A percentile compares a stretch with the other conserved stretches of the same genome.
Conservation (phyloP, 495 filamentous ascomycete genomes). For the Trichoderma gamsii region DNA sequence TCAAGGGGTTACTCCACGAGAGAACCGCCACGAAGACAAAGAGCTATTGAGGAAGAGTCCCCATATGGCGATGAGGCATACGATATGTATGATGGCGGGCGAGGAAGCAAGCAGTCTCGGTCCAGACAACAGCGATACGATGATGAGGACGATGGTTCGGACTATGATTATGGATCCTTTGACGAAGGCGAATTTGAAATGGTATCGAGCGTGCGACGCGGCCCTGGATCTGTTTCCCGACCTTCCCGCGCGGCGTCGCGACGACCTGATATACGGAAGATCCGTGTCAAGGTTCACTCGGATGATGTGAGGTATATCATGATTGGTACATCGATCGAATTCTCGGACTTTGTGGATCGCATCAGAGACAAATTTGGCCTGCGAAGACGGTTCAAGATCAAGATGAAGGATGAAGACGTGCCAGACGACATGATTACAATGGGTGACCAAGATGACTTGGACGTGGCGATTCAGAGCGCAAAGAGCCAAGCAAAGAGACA, state of each 20-base stretch:
- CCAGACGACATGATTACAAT: constrained; percentile 89
- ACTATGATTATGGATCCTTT: constrained; percentile 61
- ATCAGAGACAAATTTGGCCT: constrained; percentile 83
- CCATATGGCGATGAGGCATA: constrained; percentile 63
- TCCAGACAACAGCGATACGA: constrained; percentile 51
- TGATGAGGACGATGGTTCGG: constrained; percentile 64
- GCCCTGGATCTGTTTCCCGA: constrained; percentile 34
- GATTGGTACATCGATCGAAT: constrained; percentile 66
- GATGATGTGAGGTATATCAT: constrained; percentile 95
- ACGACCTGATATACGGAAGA: constrained; percentile 48
- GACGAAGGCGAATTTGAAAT: constrained; percentile 83
- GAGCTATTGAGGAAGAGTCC: constrained; percentile 49
- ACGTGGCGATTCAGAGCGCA: constrained; percentile 67
- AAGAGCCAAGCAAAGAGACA: constrained; percentile 66
- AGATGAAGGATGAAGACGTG: constrained; percentile 72
- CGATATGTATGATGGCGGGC: constrained; percentile 53
- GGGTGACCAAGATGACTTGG: constrained; percentile 93
- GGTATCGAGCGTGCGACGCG: constrained; percentile 45
- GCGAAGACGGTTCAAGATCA: constrained; percentile 63
- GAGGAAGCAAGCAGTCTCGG: constrained; percentile 30
- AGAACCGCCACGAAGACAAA: constrained; percentile 25
- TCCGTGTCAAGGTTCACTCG: constrained; percentile 84
- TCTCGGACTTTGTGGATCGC: constrained; percentile 64
- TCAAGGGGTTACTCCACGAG: constrained; percentile 29
- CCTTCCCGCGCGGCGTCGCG: constrained; percentile 39